phyloP scores from a whole-genome alignment of 2,329 filamentous ascomycete species.

The Penicillium glabrum region DNA sequence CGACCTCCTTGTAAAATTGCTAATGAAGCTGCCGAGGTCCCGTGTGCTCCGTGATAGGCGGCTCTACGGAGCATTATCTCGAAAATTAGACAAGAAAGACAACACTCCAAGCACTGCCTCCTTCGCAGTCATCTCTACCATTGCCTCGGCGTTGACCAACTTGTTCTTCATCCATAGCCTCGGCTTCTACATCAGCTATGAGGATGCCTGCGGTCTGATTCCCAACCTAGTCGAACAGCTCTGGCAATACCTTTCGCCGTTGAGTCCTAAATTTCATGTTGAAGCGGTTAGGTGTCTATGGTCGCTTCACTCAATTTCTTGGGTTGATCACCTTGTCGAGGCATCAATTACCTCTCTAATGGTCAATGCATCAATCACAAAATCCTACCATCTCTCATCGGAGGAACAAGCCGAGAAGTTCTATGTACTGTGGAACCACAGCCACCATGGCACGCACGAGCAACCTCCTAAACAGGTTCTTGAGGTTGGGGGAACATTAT shows the following conservation, averaged over 20 bases:
- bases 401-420: constrained; percentile 40
- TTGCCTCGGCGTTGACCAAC: constrained; percentile 51
- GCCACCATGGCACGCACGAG: constrained; percentile 40
- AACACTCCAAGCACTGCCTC: constrained; percentile 30
- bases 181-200: constrained; percentile 39
- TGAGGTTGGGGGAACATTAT: constrained; percentile 28
- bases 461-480: constrained; percentile 33
- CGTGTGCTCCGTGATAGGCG: constrained; percentile 33
- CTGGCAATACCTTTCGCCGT: constrained; percentile 79
- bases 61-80: constrained; percentile 36
- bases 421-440: constrained; percentile 45
- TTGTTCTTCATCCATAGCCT: constrained; percentile 37
- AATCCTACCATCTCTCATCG: constrained; percentile 30
- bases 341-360: constrained; percentile 72
- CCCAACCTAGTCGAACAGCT: constrained; percentile 68
- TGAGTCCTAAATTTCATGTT: constrained; percentile 87
- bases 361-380: constrained; percentile 46
- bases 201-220: constrained; percentile 61
- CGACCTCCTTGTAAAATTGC: constrained; percentile 57
- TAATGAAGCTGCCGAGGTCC: constrained; percentile 42
- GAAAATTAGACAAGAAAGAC: constrained; percentile 22
- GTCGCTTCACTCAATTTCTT: constrained; percentile 75
- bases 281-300: constrained; percentile 85
- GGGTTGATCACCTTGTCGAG: constrained; percentile 72
- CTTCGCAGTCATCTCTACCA: constrained; percentile 37